These are phyloP conservation scores for Musa troglodytarum DNA, from an alignment of 176 grass and related monocot species.

Conservation along the genomic window DNA sequence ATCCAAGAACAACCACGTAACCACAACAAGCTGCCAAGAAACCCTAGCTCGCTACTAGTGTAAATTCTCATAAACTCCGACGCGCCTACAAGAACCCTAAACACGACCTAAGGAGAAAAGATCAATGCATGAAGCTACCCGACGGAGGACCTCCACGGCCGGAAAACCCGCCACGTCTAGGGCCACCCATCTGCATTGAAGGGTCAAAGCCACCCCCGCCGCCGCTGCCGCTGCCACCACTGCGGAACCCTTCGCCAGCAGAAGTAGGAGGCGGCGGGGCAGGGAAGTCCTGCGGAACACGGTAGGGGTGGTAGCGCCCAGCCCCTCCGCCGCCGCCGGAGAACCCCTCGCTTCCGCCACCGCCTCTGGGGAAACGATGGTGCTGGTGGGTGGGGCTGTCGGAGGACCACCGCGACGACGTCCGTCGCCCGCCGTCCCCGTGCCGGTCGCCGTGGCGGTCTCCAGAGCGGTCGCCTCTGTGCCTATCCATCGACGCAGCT, in stretches of 20 bases:
- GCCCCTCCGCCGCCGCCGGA: background rate
- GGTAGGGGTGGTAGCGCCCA: constrained; percentile 21
- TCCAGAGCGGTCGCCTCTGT: constrained; percentile 2
- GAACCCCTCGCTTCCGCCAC: constrained; percentile 14
- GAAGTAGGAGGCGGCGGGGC: background rate
- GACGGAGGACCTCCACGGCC: constrained; percentile 17
- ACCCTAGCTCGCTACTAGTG: background rate
- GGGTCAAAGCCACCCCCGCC: background rate
- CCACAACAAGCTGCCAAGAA: no score
- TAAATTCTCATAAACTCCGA: background rate
- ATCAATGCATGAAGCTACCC: background rate
- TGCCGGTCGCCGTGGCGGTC: constrained; percentile 4
- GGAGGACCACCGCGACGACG: constrained; percentile 24
- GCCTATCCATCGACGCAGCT: constrained; percentile 15
- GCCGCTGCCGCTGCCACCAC: background rate
- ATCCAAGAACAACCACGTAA: no score
- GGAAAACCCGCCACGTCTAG: constrained; percentile 13
- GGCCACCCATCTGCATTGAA: background rate
- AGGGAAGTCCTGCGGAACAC: constrained; percentile 14
- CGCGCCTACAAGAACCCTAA: background rate
- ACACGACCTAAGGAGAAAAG: background rate
- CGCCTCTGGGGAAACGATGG: constrained; percentile 11
- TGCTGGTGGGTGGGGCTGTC: constrained; percentile 18
- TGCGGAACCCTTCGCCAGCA: constrained; percentile 2
- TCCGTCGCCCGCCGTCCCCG: background rate